These are phyloP conservation scores for Oemleria cerasiformis DNA, from an alignment of 306 rosid species.

Conservation along the genomic window DNA sequence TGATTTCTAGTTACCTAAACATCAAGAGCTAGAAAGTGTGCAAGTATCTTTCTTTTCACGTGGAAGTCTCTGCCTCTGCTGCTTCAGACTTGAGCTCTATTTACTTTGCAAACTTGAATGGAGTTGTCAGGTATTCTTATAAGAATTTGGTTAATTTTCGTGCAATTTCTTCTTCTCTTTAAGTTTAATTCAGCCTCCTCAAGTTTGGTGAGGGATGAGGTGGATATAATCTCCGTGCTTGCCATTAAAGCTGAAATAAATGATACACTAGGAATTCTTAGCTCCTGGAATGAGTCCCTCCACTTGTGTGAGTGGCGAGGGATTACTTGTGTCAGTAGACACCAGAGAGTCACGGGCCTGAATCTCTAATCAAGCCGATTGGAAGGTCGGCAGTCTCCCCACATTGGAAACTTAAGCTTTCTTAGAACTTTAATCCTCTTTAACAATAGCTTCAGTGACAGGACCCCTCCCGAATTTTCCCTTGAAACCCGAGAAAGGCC, in stretches of 20 bases:
- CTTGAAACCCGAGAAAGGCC: too few relatives aligned
- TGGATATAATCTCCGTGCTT: conserved; percentile 10
- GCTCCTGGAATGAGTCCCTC: conserved; percentile 32
- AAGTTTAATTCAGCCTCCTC: background rate
- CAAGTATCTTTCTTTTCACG: too few relatives aligned
- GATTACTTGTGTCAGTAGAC: conserved; percentile 14
- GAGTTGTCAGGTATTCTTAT: background rate
- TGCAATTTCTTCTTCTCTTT: background rate
- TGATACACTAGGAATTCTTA: conserved; percentile 18
- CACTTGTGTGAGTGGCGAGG: conserved; percentile 34
- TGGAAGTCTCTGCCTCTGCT: too few relatives aligned
- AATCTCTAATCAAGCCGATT: conserved; percentile 9
- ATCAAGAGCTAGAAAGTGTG: too few relatives aligned
- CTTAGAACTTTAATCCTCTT: too few relatives aligned
- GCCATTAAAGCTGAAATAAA: too few relatives aligned
- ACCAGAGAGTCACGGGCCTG: conserved; percentile 19
- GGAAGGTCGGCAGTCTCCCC: conserved; percentile 17
- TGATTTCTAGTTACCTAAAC: too few relatives aligned
- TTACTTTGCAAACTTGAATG: background rate
- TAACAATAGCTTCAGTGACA: too few relatives aligned
- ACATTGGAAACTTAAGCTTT: too few relatives aligned
- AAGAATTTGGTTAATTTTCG: background rate
- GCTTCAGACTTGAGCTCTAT: too few relatives aligned
- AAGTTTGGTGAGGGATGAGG: background rate
- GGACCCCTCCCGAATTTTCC: too few relatives aligned